phyloP scores from a whole-genome alignment of 208 protist species.

The Wallacemonas sp. region DNA sequence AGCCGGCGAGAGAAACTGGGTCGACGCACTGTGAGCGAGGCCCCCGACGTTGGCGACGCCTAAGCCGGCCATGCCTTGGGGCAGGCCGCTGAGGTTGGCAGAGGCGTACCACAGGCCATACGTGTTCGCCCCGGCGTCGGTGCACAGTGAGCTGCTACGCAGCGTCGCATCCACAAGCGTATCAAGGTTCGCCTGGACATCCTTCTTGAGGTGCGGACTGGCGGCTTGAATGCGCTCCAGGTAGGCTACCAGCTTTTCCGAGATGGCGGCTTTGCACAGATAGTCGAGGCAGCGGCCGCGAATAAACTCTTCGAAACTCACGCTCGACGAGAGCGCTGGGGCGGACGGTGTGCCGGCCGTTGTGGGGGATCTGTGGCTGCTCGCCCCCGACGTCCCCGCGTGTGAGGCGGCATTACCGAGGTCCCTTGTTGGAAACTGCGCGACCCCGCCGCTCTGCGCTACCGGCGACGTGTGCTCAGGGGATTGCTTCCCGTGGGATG shows the following conservation, averaged over 20 bases:
- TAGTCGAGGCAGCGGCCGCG: conserved; percentile 60
- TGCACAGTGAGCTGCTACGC: background rate
- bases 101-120: background rate
- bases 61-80: background rate
- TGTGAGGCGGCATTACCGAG: background rate
- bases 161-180: conserved; percentile 72
- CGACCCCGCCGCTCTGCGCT: background rate
- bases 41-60: background rate
- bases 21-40: background rate
- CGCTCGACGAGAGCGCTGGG: conserved; percentile 6
- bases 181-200: conserved; percentile 66
- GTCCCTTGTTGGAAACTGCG: background rate
- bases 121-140: background rate
- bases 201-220: conserved; percentile 39
- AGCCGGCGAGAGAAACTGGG: background rate
- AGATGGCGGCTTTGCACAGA: conserved; percentile 60
- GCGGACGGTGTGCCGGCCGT: background rate
- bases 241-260: conserved; percentile 57
- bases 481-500: too few relatives aligned
- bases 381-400: background rate
- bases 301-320: conserved; percentile 61
- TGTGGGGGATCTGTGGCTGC: background rate
- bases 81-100: background rate
- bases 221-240: conserved; percentile 47
- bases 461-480: background rate